phyloP scores from a whole-genome alignment of 108 stramenopile species.

The Pseudonitzschia delicatissima region DNA sequence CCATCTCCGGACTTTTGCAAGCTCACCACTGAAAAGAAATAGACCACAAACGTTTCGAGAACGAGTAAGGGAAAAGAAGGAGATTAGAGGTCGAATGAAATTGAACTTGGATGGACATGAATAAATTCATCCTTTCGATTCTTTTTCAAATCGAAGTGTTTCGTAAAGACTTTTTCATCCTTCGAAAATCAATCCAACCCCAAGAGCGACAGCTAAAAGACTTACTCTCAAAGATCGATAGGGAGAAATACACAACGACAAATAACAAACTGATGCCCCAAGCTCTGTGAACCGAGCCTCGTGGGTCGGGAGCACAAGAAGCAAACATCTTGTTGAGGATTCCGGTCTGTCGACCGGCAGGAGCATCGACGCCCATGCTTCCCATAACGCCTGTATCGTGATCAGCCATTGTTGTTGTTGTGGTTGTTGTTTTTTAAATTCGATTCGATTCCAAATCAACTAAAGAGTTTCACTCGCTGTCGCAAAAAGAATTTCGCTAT shows the following conservation, averaged over 20 bases:
- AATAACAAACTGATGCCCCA: constrained; percentile 75
- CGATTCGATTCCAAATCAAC: too few relatives aligned
- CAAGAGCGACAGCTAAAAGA: not conserved
- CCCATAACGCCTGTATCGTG: not conserved
- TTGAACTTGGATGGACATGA: not conserved
- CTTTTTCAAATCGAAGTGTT: too few relatives aligned
- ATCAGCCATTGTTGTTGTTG: not conserved
- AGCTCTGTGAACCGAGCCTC: constrained; percentile 75
- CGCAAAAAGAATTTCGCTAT: too few relatives aligned
- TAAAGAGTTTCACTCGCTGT: too few relatives aligned
- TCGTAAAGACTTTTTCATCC: not conserved
- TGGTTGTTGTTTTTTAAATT: too few relatives aligned
- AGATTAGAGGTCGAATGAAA: not conserved
- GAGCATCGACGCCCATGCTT: not conserved
- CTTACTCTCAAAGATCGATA: constrained; percentile 77
- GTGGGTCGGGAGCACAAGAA: constrained; percentile 63
- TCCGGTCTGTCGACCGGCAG: constrained; percentile 2
- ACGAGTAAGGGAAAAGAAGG: too few relatives aligned
- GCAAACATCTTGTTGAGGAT: constrained; percentile 39
- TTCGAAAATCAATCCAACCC: too few relatives aligned
- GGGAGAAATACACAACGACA: constrained; percentile 58
- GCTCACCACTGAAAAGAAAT: constrained; percentile 46
- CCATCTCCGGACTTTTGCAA: constrained; percentile 46
- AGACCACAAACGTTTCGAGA: not conserved
- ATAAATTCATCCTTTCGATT: too few relatives aligned